Evolutionary conservation across 495 filamentous ascomycete genomes (phyloP).

Genomic region (Aspergillus bridgeri): DNA sequence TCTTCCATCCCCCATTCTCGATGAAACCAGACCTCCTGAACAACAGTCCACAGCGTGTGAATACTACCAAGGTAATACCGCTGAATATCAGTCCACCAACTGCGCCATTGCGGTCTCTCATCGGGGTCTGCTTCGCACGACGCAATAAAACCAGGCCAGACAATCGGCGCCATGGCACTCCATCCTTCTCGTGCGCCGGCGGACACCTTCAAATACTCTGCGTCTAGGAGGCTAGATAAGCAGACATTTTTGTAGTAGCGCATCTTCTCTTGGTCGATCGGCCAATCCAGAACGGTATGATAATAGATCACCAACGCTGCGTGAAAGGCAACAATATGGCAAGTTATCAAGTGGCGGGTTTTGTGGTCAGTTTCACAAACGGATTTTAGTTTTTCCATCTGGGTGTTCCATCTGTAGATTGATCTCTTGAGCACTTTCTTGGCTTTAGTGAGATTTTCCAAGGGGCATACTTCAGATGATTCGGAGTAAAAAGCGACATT

Average conservation of each 20-base stretch:
- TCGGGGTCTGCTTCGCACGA: constrained; percentile 6
- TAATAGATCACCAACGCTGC: constrained; percentile 9
- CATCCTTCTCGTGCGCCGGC: not conserved
- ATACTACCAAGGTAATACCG: constrained; percentile 8
- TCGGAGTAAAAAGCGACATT: not conserved
- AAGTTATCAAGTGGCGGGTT: constrained; percentile 5
- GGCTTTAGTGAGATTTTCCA: too few relatives aligned
- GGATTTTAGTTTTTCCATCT: too few relatives aligned
- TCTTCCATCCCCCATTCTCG: not conserved
- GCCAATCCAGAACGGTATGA: constrained; percentile 1
- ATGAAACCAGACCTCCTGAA: constrained; percentile 2
- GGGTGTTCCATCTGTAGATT: too few relatives aligned
- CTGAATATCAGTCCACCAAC: constrained; percentile 5
- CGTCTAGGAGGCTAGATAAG: constrained; percentile 7
- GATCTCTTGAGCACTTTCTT: too few relatives aligned
- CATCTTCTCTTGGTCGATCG: not conserved
- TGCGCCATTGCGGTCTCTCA: constrained; percentile 3
- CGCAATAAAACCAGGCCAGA: constrained; percentile 10
- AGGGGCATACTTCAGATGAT: too few relatives aligned
- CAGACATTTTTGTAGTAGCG: constrained; percentile 1
- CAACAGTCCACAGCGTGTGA: constrained; percentile 1
- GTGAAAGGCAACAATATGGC: constrained; percentile 12
- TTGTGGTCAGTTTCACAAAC: constrained; percentile 4
- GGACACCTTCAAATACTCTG: constrained; percentile 3
- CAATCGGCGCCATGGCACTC: constrained; percentile 9